Evolutionary conservation across 2,329 filamentous ascomycete species (phyloP).

Genomic region (Aspergillus novoparasiticus): DNA sequence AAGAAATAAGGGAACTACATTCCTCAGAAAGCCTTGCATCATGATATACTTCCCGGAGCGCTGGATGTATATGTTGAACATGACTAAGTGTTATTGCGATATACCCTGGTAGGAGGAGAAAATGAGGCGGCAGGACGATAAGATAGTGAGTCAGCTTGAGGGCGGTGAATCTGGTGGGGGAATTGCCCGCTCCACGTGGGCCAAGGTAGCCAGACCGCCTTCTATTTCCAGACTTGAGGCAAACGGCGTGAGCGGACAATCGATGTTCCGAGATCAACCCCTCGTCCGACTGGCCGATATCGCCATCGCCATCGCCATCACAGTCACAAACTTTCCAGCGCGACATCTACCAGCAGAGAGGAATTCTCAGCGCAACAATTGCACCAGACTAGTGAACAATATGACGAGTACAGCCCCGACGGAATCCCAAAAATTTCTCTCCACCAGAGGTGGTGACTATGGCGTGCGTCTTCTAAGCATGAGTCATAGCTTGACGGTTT

Average conservation of each 20-base stretch:
- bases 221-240: no score
- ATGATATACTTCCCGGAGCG: no score
- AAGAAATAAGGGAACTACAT: no score
- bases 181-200: neutral
- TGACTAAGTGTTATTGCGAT: no score
- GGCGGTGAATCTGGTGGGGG: neutral
- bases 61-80: no score
- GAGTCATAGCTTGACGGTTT: neutral
- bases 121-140: neutral
- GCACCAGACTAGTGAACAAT: neutral
- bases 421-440: slow-evolving; percentile 62
- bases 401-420: slow-evolving; percentile 10
- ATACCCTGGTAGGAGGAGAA: no score
- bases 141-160: neutral
- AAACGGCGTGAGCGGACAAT: neutral
- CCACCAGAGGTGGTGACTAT: slow-evolving; percentile 64
- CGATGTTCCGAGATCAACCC: neutral
- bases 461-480: slow-evolving; percentile 51
- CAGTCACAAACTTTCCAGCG: neutral
- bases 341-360: neutral
- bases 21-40: no score
- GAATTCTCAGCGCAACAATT: neutral
- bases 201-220: neutral
- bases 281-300: neutral
- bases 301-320: neutral